phyloP scores from a whole-genome alignment of 176 grass and related monocot genomes.

The Chrysopogon serrulatus region DNA sequence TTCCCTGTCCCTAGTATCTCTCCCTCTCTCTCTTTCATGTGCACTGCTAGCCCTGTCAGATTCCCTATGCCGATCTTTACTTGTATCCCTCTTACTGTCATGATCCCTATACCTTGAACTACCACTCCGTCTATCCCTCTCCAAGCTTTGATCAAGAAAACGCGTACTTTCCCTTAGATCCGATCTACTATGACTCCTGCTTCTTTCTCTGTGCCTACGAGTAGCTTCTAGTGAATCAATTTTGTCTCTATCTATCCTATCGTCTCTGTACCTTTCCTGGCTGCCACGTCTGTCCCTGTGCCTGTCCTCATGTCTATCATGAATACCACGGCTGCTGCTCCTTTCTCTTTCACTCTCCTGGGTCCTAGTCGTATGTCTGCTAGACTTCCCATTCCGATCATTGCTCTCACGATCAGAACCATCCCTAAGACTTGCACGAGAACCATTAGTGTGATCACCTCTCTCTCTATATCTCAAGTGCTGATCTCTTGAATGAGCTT shows the following conservation, averaged over 20 bases:
- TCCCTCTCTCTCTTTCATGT: constrained; percentile 35
- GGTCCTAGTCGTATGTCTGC: constrained; percentile 12
- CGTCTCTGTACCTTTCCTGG: constrained; percentile 36
- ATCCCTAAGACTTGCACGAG: constrained; percentile 18
- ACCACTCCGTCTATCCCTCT: constrained; percentile 51
- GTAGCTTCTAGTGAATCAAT: constrained; percentile 29
- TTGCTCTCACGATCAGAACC: constrained; percentile 27
- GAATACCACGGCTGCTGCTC: constrained; percentile 14
- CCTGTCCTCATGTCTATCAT: constrained; percentile 37
- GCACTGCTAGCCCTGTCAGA: constrained; percentile 32
- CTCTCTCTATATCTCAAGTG: constrained; percentile 29
- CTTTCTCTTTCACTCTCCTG: constrained; percentile 43
- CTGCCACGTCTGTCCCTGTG: constrained; percentile 14
- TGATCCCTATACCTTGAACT: constrained; percentile 51
- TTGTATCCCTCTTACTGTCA: constrained; percentile 38
- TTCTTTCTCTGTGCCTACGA: constrained; percentile 53
- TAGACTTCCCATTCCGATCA: constrained; percentile 26
- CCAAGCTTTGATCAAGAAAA: constrained; percentile 31
- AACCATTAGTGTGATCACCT: constrained; percentile 21
- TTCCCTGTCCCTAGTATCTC: constrained; percentile 44
- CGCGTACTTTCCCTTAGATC: constrained; percentile 31
- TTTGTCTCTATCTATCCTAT: constrained; percentile 35
- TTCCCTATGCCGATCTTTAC: constrained; percentile 46
- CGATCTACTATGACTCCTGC: constrained; percentile 50
- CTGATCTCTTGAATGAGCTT: constrained; percentile 22